Base-by-base conservation (phyloP, 768 basidiomycete species). In the Boletus pseudo-olivaceus region DNA sequence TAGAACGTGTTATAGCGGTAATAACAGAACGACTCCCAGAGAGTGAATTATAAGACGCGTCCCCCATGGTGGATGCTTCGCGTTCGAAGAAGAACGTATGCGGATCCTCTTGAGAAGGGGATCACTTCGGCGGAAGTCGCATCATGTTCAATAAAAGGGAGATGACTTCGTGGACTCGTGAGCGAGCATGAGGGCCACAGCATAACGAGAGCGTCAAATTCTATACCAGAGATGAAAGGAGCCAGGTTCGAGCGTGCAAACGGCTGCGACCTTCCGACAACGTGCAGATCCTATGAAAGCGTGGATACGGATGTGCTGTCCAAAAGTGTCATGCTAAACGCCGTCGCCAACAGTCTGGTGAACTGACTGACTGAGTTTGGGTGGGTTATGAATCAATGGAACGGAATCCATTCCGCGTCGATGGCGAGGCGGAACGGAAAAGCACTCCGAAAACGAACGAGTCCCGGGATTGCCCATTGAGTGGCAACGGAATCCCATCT, bases 41-140 rank as follows among this genome's bases (percentile, higher is more conserved):
- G 50, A 49, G 38, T 34, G 38, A 47, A 60, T 52, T 23, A 48
- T 4, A 41, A 42, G 42, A 55, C 27, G 48, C 44, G 37, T 12
- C 33, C 23, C 4, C 23, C n/a, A n/a, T n/a, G n/a, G n/a, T n/a
- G n/a, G n/a, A n/a, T n/a, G n/a, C n/a, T 51, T 23, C 50, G 33
- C n/a, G 27, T 54, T 51, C 49, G 58, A 47, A 42, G 45, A 46
- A 56, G 45, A 33, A 32, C 37, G 50, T 26, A 40, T 34, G 64
- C 32, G 63, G 63, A 66, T 66, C 65, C 44, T 53, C 48, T 57
- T 37, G 61, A 19, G 65, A 66, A 66, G 66, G 20, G 23, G 3
- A 7, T 19, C n/a, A n/a, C 44, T 52, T 47, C 42, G 50, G 47
- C 10, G 44, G 10, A 54, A 30, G 45, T 49, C 39, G 19, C 47